These are phyloP conservation scores for Metschnikowia arizonensis DNA, from an alignment of 805 yeast genomes.

Conservation along the genomic window DNA sequence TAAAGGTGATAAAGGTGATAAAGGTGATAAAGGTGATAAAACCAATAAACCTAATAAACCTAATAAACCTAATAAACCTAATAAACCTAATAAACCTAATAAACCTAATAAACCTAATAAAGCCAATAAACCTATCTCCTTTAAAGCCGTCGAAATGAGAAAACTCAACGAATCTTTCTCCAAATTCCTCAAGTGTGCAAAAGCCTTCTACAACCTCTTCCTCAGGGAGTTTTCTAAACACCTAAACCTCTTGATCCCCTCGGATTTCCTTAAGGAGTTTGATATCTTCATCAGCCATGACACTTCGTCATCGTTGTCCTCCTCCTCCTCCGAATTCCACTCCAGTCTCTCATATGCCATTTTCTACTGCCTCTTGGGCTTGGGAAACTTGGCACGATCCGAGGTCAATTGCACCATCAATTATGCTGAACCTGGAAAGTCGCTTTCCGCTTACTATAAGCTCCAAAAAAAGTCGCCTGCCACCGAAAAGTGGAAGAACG, in stretches of 20 bases:
- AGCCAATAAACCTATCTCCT: no score
- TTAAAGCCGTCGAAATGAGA: constrained; percentile 49
- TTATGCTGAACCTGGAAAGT: constrained; percentile 16
- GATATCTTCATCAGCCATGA: constrained; percentile 17
- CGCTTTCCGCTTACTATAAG: constrained; percentile 13
- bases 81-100: no score
- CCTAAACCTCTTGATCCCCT: constrained; percentile 34
- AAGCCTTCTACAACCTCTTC: constrained; percentile 45
- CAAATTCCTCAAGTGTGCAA: constrained; percentile 46
- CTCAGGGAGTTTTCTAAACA: constrained; percentile 38
- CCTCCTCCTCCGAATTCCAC: constrained; percentile 10
- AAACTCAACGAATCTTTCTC: constrained; percentile 50
- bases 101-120: no score
- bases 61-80: no score
- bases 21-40: no score
- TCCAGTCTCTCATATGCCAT: constrained; percentile 14
- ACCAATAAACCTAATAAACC: no score
- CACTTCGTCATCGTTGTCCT: no score
- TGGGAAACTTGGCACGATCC: constrained; percentile 18
- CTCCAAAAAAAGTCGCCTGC: constrained; percentile 3
- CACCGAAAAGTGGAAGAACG: constrained; percentile 32
- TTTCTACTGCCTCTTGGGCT: constrained; percentile 16
- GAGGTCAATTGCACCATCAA: constrained; percentile 9
- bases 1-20: constrained; percentile 7
- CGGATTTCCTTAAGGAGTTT: constrained; percentile 26